A percentile compares a stretch with the other conserved stretches of the same genome.
These are phyloP conservation scores for Sclerotinia trifoliorum DNA, from an alignment of 2,329 filamentous ascomycete species.

Conservation along the genomic window DNA sequence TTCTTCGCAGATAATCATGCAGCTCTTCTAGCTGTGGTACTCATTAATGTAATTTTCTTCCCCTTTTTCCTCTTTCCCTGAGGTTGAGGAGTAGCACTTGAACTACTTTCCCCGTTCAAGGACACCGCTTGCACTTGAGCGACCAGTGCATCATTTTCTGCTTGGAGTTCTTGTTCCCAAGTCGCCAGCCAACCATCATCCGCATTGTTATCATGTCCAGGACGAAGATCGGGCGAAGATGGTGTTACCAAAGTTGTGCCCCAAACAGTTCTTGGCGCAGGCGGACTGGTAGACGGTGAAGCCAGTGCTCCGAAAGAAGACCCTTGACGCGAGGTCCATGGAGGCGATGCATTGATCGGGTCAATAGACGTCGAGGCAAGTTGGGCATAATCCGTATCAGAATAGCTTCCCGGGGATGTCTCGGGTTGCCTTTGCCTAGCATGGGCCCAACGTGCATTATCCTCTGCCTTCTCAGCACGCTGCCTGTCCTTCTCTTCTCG, in stretches of 20 bases:
- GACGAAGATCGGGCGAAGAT: constrained; percentile 54
- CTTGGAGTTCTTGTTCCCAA: constrained; percentile 73
- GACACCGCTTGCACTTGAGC: constrained; percentile 58
- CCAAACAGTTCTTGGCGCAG: constrained; percentile 79
- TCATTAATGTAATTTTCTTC: constrained; percentile 72
- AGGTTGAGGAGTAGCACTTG: constrained; percentile 18
- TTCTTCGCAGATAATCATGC: constrained; percentile 35
- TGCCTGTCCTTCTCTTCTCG: constrained; percentile 69
- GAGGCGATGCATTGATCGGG: constrained; percentile 48
- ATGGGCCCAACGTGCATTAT: constrained; percentile 61
- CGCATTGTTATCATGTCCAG: constrained; percentile 36
- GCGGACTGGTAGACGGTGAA: constrained; percentile 78
- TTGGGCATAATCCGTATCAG: constrained; percentile 67
- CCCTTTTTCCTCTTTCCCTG: constrained; percentile 63
- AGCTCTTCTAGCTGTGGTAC: constrained; percentile 50
- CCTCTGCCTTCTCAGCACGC: constrained; percentile 66
- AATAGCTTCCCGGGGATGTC: constrained; percentile 49
- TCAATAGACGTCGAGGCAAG: constrained; percentile 51
- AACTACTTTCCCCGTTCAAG: constrained; percentile 39
- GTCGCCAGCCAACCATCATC: constrained; percentile 87
- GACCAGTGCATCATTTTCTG: constrained; percentile 56
- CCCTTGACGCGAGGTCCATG: constrained; percentile 55
- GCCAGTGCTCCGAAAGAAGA: constrained; percentile 67
- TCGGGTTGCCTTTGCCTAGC: constrained; percentile 56
- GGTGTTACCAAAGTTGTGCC: constrained; percentile 71